Evolutionary conservation across 768 basidiomycete species (phyloP), one percentile per base, ranked within the genome.

Genomic region (Lepiota brunneoincarnata): DNA sequence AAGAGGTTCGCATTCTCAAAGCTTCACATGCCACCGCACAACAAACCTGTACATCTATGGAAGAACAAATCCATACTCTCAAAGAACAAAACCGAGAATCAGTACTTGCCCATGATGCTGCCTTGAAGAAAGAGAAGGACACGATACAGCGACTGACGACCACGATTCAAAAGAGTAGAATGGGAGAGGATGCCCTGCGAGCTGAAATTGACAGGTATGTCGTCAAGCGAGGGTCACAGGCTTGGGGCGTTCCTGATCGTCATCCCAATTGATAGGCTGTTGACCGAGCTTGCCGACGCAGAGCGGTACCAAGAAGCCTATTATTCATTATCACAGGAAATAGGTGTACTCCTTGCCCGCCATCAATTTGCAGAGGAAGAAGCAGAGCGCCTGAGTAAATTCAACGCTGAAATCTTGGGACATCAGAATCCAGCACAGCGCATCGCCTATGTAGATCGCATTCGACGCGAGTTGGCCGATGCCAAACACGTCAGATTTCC

Each of bases 361-460:
- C 91, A 93, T 59, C 79, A 84, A 28, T 74, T 93, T 34, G 90
- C 91, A 6, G 87, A 93, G 62, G 84, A 84, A 38, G 94, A 96
- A 65, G 83, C 88, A 0, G 75, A 80, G 36, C 73, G 76, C n/a
- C 77, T 96, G 39, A 84, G 88, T 59, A 78, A 76, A 62, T 87
- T 92, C 71, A 95, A 95, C 58, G 89, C 91, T 0, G 84, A 93
- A 65, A 88, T 96, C 54, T 72, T 93, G 15, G 83, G 91, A 0
- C 93, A 95, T 64, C 77, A 80, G 31, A 94, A 95, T 63, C 89
- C 90, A 7, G 83, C 84, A 1, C 93, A 96, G 68, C 82, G 84
- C 55, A 93, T 97, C 61, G 75, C 84, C 66, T 95, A 96, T 60
- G 84, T 97, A 14, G 94, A 95, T 55, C 78, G 84, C 50, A 83